Percentiles rank a stretch among this genome's conserved stretches.
Conservation (phyloP, 352 stramenopile genomes). For the Phytophthora pluvialis region DNA sequence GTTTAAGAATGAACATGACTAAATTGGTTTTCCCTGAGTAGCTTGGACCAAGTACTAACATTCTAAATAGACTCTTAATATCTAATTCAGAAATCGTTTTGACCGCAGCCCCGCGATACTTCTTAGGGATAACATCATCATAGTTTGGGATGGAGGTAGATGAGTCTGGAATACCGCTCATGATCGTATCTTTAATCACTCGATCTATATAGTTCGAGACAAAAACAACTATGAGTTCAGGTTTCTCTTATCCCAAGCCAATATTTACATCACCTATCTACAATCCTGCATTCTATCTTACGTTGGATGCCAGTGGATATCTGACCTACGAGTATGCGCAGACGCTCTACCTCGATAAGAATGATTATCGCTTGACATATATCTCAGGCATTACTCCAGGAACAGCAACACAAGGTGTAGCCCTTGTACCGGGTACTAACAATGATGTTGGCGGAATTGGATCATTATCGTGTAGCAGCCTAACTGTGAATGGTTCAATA, state of each 20-base stretch:
- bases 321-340: slow-evolving; percentile 4
- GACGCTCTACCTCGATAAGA: neutral
- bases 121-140: neutral
- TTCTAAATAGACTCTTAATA: slow-evolving; percentile 16
- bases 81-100: slow-evolving; percentile 2
- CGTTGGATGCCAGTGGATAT: slow-evolving; percentile 7
- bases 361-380: too few relatives aligned
- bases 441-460: too few relatives aligned
- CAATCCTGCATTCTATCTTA: slow-evolving; percentile 15
- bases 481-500: too few relatives aligned
- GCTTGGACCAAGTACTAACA: slow-evolving; percentile 6
- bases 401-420: too few relatives aligned
- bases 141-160: slow-evolving; percentile 3
- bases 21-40: slow-evolving; percentile 11
- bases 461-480: too few relatives aligned
- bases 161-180: slow-evolving; percentile 8
- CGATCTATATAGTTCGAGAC: slow-evolving; percentile 13
- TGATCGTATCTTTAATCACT: slow-evolving; percentile 1
- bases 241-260: slow-evolving; percentile 9
- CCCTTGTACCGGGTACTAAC: too few relatives aligned
- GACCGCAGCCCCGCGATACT: neutral
- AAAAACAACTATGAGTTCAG: slow-evolving; percentile 12
- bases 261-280: slow-evolving; percentile 14
- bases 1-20: slow-evolving; percentile 4
- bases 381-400: too few relatives aligned